These are phyloP conservation scores for Vicia villosa DNA, from an alignment of 306 rosid genomes.

Conservation along the genomic window DNA sequence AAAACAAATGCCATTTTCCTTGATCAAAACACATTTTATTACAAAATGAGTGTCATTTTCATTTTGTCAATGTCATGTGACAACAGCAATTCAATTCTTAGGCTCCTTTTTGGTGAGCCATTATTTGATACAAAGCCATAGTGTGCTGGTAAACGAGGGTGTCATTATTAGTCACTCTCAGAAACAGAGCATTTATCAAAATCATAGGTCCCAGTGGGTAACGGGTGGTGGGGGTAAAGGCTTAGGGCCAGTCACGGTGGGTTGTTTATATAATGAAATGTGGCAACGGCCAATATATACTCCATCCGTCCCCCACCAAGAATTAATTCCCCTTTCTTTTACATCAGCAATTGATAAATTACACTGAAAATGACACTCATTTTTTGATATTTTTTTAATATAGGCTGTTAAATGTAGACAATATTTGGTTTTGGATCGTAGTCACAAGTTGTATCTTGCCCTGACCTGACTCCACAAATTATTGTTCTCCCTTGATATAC, in stretches of 20 bases:
- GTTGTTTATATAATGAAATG: not conserved
- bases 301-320: not conserved
- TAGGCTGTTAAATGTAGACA: too few relatives aligned
- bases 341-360: too few relatives aligned
- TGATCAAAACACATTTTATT: too few relatives aligned
- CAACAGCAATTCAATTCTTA: not conserved
- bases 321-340: too few relatives aligned
- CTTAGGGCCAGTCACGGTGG: not conserved
- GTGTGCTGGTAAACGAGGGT: not conserved
- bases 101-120: slow-evolving; percentile 8
- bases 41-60: not conserved
- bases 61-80: slow-evolving; percentile 3
- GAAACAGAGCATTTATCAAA: slow-evolving; percentile 21
- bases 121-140: not conserved
- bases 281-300: not conserved
- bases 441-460: too few relatives aligned
- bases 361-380: too few relatives aligned
- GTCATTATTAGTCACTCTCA: slow-evolving; percentile 21
- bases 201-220: not conserved
- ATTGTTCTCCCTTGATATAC: too few relatives aligned
- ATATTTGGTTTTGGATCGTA: too few relatives aligned
- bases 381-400: too few relatives aligned
- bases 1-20: not conserved
- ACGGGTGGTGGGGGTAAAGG: slow-evolving; percentile 2
- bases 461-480: too few relatives aligned